Base-by-base conservation (phyloP, 495 filamentous ascomycete species). In the Podospora conica region DNA sequence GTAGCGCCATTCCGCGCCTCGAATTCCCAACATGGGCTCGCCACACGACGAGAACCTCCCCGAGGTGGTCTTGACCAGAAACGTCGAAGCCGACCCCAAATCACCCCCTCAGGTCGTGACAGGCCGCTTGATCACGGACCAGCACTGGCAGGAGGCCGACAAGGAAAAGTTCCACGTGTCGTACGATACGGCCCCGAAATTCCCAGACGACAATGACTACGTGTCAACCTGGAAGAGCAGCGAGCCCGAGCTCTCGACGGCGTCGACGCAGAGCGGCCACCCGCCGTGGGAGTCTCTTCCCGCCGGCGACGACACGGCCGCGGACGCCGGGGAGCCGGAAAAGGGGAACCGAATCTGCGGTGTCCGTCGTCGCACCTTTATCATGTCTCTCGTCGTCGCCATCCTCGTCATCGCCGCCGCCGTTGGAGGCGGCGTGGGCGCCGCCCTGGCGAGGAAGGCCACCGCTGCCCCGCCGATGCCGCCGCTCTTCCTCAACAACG, bases 371-470 rank as follows among this genome's bases (percentile, higher is more conserved):
- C 67, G 68, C 24, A 58, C 62, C n/a, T 74, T 77, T 31, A 61
- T 69, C 64, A 68, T 75, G 24, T 23, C 70, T 3, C 58, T 65
- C 18, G 15, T 74, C 21, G 66, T 53, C 53, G 18, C 25, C 5
- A 10, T 74, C 18, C 40, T 71, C 48, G 54, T 76, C 20, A 53
- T 76, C 9, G 71, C 54, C 2, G 73, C 66, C 4, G 69, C 66
- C 23, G 64, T 76, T 15, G 74, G 71, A 12, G 75, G 71, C 10
- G 71, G 71, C 22, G 69, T 76, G 2, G 75, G 55, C 15, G 74
- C 72, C 18, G 57, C 64, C 0, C 62, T 53, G 27, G 60, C 70
- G 21, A 54, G 55, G 3, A n/a, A 31, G 9, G 12, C 24, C 54
- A 9, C 21, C 28, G 28, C 31, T 2, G 54, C 67, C 5, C 24